Base-by-base conservation (phyloP, 1,284 basidiomycete genomes). In the Ustilago loliicola region DNA sequence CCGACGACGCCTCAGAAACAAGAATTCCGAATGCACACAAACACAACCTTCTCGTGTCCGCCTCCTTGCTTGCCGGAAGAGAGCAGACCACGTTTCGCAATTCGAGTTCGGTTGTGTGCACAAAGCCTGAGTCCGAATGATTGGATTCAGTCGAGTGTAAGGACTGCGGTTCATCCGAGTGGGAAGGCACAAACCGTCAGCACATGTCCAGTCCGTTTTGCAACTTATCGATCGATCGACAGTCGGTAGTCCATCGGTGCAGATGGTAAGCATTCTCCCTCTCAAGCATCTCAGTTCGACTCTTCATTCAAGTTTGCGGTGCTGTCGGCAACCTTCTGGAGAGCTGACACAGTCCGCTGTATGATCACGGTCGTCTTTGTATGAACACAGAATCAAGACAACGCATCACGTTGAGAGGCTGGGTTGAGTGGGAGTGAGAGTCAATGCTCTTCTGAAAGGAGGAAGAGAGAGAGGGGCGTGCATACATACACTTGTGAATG, bases 141-240 rank as follows among this genome's bases (percentile, higher is more conserved):
- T 21, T 32, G 52, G 10, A 21, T n/a, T 29, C 32, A 11, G 52
- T n/a, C 15, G 30, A 34, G 38, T 47, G 45, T 23, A 13, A 21
- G 7, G n/a, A 23, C 8, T 11, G 45, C 40, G 45, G n/a, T 47
- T 7, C 17, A 23, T n/a, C n/a, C 4, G 13, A 47, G 45, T 47
- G 19, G 8, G 8, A 23, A 47, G 45, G 45, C 45, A 38, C 36
- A 47, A n/a, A n/a, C 34, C 40, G 47, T 50, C 45, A 60, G 58
- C 58, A 27, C 17, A 42, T 30, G 34, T 60, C 29, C 19, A 15
- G 54, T 30, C 6, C 30, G 30, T 21, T 29, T 40, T 25, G 17
- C 27, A 45, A 34, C 48, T 61, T 61, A 61, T 61, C 60, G 51
- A 61, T 61, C 59, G 55, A 57, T 58, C 56, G 3, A 32, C 42